Base-by-base conservation (phyloP, 176 grass and related monocot genomes). In the Lolium rigidum region DNA sequence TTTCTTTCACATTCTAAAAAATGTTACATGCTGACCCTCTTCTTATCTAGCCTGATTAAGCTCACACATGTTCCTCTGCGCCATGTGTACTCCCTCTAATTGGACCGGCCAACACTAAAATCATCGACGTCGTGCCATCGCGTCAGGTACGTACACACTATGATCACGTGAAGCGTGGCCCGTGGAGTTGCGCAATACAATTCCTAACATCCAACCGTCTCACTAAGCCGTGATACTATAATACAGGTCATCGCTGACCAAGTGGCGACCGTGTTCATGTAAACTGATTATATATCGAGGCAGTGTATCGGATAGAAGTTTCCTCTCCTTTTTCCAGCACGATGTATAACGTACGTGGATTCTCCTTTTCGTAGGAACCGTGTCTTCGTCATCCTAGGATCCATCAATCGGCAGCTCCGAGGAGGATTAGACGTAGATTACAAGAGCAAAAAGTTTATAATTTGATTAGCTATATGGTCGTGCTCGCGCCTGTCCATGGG, bases 401-500 rank as follows among this genome's bases (percentile, higher is more conserved):
- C 47, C 73, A 83, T 87, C 89, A 50, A 61, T 91, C 73, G 76
- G 81, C 39, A 58, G 60, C 49, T 70, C 76, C 85, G 7, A 87
- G 76, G 85, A 84, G 67, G 89, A 80, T 79, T 76, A 68, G 76
- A 14, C 69, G 81, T 87, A 74, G 76, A 80, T 84, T 84, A 54
- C 75, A 81, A 87, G 25, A 44, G 59, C 76, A 22, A 46, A 69
- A 14, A 62, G 9, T 85, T 41, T 38, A 16, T n/a, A 37, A 10
- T 69, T 39, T 41, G 65, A 66, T 70, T 70, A 18, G 2, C 2
- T 24, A 52, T 12, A 2, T 46, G 69, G 20, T 43, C 38, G 16
- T 18, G 66, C 37, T 10, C 9, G 71, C 43, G 44, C 73, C 46
- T 72, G 80, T 0, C 22, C 80, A 46, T 64, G 80, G 80, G 82